Evolutionary conservation across 164 flowering plant genomes (phyloP).

Genomic region (Kalanchoe fedtschenkoi): DNA sequence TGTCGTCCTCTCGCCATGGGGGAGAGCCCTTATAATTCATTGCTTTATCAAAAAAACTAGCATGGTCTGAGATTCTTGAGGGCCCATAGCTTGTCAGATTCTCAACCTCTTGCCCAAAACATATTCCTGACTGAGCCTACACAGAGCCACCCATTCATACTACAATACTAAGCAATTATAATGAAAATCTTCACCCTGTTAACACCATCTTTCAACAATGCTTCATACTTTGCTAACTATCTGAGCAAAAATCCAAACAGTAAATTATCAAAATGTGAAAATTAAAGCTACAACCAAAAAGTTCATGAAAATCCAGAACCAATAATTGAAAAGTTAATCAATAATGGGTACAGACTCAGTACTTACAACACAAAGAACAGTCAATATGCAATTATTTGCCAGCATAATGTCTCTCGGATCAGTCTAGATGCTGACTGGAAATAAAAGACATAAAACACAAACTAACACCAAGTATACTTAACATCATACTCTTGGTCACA

Average conservation of each 20-base stretch:
- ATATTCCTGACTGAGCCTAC: constrained; percentile 39
- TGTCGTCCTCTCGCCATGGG: constrained; percentile 41
- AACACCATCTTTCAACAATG: background rate
- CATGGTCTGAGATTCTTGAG: constrained; percentile 24
- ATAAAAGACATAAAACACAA: background rate
- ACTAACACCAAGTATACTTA: background rate
- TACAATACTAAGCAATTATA: constrained; percentile 14
- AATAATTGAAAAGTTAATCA: background rate
- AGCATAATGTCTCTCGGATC: too few species aligned
- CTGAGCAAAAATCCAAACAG: background rate
- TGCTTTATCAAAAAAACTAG: constrained; percentile 27
- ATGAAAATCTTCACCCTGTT: constrained; percentile 8
- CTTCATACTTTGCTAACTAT: background rate
- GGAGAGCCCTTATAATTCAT: constrained; percentile 38
- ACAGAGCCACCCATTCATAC: constrained; percentile 32
- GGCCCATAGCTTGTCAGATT: constrained; percentile 32
- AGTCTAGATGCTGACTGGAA: too few species aligned
- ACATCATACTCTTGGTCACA: background rate
- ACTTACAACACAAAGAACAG: too few species aligned
- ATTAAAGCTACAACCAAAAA: background rate
- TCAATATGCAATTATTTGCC: too few species aligned
- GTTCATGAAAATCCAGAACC: background rate
- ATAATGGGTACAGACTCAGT: background rate
- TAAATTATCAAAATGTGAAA: background rate
- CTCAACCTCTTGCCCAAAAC: constrained; percentile 37